A percentile compares a stretch with the other conserved stretches of the same genome.
These are phyloP conservation scores for Tetrahymena elliotti DNA, from an alignment of 73 alveolate genomes.

Conservation along the genomic window DNA sequence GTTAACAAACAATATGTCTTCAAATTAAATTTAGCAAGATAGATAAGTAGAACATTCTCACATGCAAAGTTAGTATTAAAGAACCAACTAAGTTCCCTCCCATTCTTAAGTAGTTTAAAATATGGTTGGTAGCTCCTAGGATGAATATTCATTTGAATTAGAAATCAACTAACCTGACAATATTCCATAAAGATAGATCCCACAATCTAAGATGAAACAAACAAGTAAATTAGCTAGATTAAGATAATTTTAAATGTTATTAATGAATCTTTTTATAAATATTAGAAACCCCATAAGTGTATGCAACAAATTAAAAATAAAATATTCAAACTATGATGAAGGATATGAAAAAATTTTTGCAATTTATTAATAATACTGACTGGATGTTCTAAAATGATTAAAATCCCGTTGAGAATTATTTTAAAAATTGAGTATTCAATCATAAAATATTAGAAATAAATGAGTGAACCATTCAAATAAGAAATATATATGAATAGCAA, in stretches of 20 bases:
- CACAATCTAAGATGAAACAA: background rate
- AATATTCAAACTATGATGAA: background rate
- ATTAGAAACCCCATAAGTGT: background rate
- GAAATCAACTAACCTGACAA: background rate
- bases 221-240: background rate
- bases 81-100: background rate
- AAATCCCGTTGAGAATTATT: background rate
- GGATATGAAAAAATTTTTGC: background rate
- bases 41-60: background rate
- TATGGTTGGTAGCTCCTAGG: background rate
- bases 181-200: background rate
- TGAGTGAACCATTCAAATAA: too few relatives aligned
- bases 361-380: background rate
- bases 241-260: background rate
- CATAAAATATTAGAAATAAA: background rate
- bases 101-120: background rate
- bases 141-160: background rate
- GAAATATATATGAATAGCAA: too few relatives aligned
- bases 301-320: background rate
- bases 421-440: background rate
- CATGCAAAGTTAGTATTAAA: background rate
- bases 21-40: background rate
- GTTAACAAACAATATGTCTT: background rate
- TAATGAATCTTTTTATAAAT: background rate
- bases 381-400: background rate